A percentile compares a stretch with the other conserved stretches of the same genome.
Conservation (phyloP, 371 early-diverging fungal genomes). For the Apophysomyces elegans region DNA sequence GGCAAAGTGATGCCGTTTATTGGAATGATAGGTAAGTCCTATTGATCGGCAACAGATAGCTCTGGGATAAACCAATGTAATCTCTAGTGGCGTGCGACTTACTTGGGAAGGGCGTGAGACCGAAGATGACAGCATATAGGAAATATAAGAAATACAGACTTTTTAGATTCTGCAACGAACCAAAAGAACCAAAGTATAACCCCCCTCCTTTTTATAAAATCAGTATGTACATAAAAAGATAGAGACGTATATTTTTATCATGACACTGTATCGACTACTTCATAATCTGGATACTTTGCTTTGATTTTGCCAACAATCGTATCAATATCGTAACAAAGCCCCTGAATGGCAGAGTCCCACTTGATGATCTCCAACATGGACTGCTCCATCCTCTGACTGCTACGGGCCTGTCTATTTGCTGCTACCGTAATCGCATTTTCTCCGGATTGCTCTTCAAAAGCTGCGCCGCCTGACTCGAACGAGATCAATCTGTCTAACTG, state of each 20-base stretch:
- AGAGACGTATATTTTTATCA: conserved; percentile 1
- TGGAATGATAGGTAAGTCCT: conserved; percentile 59
- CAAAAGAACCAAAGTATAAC: background rate
- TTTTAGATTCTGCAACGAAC: background rate
- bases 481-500: conserved; percentile 85
- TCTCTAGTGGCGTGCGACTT: background rate
- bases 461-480: conserved; percentile 73
- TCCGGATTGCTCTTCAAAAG: conserved; percentile 31
- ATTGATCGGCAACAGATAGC: background rate
- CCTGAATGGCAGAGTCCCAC: conserved; percentile 68
- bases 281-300: conserved; percentile 59
- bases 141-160: background rate
- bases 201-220: background rate
- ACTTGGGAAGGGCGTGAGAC: background rate
- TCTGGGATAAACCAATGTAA: background rate
- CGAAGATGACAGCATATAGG: background rate
- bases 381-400: conserved; percentile 40
- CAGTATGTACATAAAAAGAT: conserved; percentile 5
- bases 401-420: conserved; percentile 32
- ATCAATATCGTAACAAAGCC: conserved; percentile 65
- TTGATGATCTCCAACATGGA: conserved; percentile 53
- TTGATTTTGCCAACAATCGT: conserved; percentile 58
- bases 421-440: conserved; percentile 37
- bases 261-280: conserved; percentile 10
- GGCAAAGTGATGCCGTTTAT: conserved; percentile 67